These are phyloP conservation scores for Kwoniella bestiolae DNA, from an alignment of 768 basidiomycete species.

Conservation along the genomic window DNA sequence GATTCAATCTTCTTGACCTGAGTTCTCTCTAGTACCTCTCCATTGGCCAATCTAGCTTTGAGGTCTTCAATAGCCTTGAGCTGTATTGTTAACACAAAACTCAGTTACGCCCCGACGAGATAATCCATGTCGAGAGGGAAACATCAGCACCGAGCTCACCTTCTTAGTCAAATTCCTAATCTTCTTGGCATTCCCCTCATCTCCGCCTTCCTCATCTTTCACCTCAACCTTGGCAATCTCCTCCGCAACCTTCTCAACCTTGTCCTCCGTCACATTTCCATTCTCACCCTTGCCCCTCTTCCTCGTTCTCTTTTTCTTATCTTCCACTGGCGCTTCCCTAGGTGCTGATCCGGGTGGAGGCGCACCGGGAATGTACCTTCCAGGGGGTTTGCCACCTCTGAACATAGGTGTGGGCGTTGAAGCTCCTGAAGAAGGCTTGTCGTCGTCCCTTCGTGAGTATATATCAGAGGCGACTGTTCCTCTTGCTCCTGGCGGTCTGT, in stretches of 20 bases:
- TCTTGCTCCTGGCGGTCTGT: constrained; percentile 90
- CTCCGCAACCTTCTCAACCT: constrained; percentile 62
- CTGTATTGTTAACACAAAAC: too few relatives aligned
- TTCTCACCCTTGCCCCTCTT: constrained; percentile 62
- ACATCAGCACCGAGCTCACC: too few relatives aligned
- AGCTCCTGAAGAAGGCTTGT: constrained; percentile 61
- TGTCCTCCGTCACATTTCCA: constrained; percentile 65
- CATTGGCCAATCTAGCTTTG: constrained; percentile 85
- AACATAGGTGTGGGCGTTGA: constrained; percentile 46
- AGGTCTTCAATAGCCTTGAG: constrained; percentile 98
- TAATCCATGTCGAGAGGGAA: too few relatives aligned
- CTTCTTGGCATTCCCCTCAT: constrained; percentile 86
- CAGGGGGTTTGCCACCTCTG: constrained; percentile 56
- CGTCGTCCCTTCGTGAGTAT: constrained; percentile 91
- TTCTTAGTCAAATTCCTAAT: constrained; percentile 93
- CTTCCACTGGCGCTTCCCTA: constrained; percentile 60
- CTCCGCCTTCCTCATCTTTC: constrained; percentile 59
- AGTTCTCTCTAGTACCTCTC: constrained; percentile 90
- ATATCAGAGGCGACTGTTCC: constrained; percentile 84
- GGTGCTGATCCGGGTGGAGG: constrained; percentile 63
- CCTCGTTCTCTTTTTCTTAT: constrained; percentile 65
- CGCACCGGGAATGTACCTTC: constrained; percentile 72
- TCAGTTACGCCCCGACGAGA: too few relatives aligned
- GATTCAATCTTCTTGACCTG: constrained; percentile 97
- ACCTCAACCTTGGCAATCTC: constrained; percentile 19